These are phyloP conservation scores for Chimonanthus praecox DNA, from an alignment of 164 flowering plant species.

Conservation along the genomic window DNA sequence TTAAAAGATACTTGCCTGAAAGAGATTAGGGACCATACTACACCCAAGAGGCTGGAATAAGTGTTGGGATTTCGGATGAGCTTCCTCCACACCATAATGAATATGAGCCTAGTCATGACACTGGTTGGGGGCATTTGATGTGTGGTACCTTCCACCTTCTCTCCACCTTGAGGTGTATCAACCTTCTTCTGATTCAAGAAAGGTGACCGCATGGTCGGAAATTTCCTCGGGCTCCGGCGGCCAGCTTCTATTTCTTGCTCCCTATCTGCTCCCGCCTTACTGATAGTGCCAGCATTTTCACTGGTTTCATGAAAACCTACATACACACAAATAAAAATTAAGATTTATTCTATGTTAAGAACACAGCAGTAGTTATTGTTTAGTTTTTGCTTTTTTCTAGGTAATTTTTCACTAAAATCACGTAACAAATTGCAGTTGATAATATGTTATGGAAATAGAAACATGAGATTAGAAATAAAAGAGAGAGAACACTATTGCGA, in stretches of 20 bases:
- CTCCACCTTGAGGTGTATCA: conserved; percentile 17
- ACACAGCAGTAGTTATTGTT: too few relatives aligned
- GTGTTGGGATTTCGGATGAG: conserved; percentile 87
- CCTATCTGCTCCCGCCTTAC: conserved; percentile 21
- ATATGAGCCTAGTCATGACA: conserved; percentile 74
- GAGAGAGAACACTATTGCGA: too few relatives aligned
- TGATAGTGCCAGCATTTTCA: conserved; percentile 21
- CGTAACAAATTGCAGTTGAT: neutral
- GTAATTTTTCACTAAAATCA: neutral
- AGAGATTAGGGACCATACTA: conserved; percentile 65
- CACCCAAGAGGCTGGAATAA: conserved; percentile 63
- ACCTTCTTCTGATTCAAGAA: conserved; percentile 24
- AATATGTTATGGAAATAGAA: neutral
- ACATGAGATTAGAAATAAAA: neutral
- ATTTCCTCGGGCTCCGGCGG: conserved; percentile 8
- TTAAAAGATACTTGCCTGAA: conserved; percentile 35
- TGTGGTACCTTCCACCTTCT: conserved; percentile 10
- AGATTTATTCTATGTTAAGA: neutral
- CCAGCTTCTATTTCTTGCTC: conserved; percentile 34
- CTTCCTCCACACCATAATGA: conserved; percentile 88
- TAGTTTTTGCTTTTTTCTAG: neutral
- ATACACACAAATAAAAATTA: neutral
- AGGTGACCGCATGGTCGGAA: conserved; percentile 25
- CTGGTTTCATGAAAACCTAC: conserved; percentile 32
- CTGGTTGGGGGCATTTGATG: conserved; percentile 75